Conservation (phyloP, 2,329 filamentous ascomycete genomes). For the Eutypella sp. region DNA sequence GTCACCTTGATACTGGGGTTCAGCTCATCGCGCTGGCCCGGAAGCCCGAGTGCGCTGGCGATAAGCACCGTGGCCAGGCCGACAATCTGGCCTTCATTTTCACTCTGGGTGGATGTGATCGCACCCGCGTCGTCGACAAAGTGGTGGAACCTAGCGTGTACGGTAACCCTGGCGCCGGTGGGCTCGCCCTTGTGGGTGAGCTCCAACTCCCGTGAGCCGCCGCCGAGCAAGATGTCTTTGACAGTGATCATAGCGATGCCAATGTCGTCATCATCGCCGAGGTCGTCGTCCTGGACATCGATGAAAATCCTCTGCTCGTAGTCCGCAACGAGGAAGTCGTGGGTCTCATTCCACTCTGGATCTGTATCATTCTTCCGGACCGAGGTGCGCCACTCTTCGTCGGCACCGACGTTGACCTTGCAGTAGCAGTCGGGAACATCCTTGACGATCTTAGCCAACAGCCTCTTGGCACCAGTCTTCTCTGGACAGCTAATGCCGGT, state of each 20-base stretch:
- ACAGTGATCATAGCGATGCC: conserved; percentile 30
- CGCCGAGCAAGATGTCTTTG: conserved; percentile 30
- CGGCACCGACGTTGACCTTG: conserved; percentile 38
- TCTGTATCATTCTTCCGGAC: conserved; percentile 36
- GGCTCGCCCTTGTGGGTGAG: conserved; percentile 33
- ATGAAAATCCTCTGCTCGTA: conserved; percentile 36
- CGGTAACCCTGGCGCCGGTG: conserved; percentile 29
- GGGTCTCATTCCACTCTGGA: conserved; percentile 43
- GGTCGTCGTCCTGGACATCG: conserved; percentile 40
- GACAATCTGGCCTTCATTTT: conserved; percentile 26
- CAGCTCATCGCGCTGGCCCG: conserved; percentile 37
- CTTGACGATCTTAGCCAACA: conserved; percentile 38
- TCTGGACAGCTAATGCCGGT: conserved; percentile 32
- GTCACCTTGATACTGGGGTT: conserved; percentile 40
- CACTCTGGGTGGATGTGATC: conserved; percentile 24
- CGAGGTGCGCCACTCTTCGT: conserved; percentile 37
- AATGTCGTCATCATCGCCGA: conserved; percentile 44
- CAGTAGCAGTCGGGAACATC: conserved; percentile 43
- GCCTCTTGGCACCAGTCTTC: conserved; percentile 31
- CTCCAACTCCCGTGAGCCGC: conserved; percentile 35
- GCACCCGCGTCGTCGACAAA: conserved; percentile 30
- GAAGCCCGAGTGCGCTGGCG: conserved; percentile 35
- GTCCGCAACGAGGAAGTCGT: conserved; percentile 42
- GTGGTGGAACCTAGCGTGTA: conserved; percentile 36
- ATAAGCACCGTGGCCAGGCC: conserved; percentile 40